Percentiles rank a stretch among this genome's conserved stretches.
Conservation (phyloP, 208 protist species). For the Leptomonas seymouri region DNA sequence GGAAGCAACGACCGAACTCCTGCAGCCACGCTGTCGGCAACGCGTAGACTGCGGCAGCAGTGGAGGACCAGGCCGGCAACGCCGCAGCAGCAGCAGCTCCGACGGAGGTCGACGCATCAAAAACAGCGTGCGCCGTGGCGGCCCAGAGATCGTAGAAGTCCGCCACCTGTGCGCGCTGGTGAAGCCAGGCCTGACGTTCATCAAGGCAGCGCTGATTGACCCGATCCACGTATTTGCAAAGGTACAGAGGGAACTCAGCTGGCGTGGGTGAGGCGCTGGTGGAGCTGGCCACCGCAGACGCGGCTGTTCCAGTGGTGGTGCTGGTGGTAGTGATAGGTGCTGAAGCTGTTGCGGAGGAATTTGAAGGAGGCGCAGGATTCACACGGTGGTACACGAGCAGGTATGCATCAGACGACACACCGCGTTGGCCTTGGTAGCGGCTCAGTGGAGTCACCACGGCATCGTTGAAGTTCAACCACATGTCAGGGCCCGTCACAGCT, state of each 20-base stretch:
- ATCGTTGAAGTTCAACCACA: conserved; percentile 82
- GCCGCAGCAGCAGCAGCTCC: conserved; percentile 8
- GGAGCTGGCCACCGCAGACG: neutral
- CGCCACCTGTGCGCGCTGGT: conserved; percentile 17
- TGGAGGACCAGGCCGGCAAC: neutral
- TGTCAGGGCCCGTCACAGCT: neutral
- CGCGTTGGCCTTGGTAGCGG: conserved; percentile 45
- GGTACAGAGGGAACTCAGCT: conserved; percentile 44
- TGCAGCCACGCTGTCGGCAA: conserved; percentile 72
- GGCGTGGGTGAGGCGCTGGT: conserved; percentile 22
- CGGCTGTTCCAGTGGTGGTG: neutral
- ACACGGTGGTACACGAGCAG: conserved; percentile 73
- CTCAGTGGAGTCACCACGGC: conserved; percentile 50
- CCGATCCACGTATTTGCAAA: conserved; percentile 47
- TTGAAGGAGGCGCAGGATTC: neutral
- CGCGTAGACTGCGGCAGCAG: conserved; percentile 28
- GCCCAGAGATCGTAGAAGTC: conserved; percentile 38
- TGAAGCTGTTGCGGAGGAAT: neutral
- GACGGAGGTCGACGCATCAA: conserved; percentile 17
- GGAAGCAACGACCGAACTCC: conserved; percentile 62
- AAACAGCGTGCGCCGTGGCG: conserved; percentile 33
- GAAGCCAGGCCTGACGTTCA: conserved; percentile 29
- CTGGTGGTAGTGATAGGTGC: conserved; percentile 26
- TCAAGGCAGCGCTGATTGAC: conserved; percentile 36
- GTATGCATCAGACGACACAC: conserved; percentile 64